A percentile compares a stretch with the other conserved stretches of the same genome.
Evolutionary conservation across 2,329 filamentous ascomycete species (phyloP).

Genomic region (Stemphylium beticola): DNA sequence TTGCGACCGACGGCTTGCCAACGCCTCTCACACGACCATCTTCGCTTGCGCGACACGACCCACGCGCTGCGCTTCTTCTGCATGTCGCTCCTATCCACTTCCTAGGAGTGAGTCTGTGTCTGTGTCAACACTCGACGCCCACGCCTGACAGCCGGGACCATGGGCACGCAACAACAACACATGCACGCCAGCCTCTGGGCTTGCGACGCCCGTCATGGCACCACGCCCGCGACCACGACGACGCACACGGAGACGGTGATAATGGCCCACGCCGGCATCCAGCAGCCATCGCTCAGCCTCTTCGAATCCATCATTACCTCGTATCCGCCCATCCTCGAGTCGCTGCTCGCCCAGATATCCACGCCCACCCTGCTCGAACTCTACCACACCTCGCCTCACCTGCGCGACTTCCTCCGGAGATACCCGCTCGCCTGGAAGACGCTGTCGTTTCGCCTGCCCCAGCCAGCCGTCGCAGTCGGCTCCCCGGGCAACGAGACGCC

Average conservation of each 20-base stretch:
- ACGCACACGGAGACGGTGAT: slow-evolving; percentile 9
- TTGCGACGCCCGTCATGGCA: slow-evolving; percentile 9
- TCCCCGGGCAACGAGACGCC: slow-evolving; percentile 50
- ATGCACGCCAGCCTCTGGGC: slow-evolving; percentile 27
- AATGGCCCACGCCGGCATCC: slow-evolving; percentile 5
- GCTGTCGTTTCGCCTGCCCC: slow-evolving; percentile 63
- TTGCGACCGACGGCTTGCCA: slow-evolving; percentile 11
- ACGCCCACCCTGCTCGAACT: slow-evolving; percentile 63
- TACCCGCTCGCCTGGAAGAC: slow-evolving; percentile 68
- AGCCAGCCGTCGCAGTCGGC: slow-evolving; percentile 46
- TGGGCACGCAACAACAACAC: slow-evolving; percentile 31
- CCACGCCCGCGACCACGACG: not conserved
- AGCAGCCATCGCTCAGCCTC: slow-evolving; percentile 33
- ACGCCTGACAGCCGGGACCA: slow-evolving; percentile 31
- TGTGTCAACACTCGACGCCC: slow-evolving; percentile 17
- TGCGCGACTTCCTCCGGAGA: slow-evolving; percentile 60
- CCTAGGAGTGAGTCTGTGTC: slow-evolving; percentile 33
- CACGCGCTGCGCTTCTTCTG: slow-evolving; percentile 33
- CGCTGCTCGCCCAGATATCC: slow-evolving; percentile 63
- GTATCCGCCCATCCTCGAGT: slow-evolving; percentile 65
- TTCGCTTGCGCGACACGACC: slow-evolving; percentile 28
- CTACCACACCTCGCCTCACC: slow-evolving; percentile 63
- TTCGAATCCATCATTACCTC: slow-evolving; percentile 64
- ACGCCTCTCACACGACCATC: slow-evolving; percentile 32
- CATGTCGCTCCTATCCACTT: slow-evolving; percentile 36